Conservation (phyloP, 768 basidiomycete species). For the Cystofilobasidium ferigula region DNA sequence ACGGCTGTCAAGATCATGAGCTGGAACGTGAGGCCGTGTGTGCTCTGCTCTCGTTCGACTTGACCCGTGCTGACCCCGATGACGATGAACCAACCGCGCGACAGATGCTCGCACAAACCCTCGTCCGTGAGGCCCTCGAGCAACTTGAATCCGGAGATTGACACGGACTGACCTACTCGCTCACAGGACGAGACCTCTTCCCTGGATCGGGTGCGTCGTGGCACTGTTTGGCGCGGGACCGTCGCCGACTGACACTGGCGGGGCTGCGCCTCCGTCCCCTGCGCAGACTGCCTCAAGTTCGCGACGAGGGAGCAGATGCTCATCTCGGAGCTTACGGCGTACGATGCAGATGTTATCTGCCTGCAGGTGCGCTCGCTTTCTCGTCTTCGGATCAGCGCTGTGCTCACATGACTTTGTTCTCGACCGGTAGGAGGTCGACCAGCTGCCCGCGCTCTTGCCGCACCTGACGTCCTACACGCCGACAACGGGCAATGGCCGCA, state of each 20-base stretch:
- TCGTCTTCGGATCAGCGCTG: background rate
- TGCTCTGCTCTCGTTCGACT: background rate
- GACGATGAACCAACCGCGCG: background rate
- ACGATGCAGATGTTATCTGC: slow-evolving; percentile 73
- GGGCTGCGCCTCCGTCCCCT: no score
- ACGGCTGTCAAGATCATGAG: slow-evolving; percentile 14
- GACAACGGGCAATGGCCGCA: slow-evolving; percentile 56
- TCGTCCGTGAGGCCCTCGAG: slow-evolving; percentile 15
- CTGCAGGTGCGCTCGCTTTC: slow-evolving; percentile 53
- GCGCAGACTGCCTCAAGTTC: slow-evolving; percentile 60
- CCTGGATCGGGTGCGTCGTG: slow-evolving; percentile 43
- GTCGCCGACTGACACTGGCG: no score
- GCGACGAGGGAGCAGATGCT: slow-evolving; percentile 63
- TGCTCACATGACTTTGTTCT: background rate
- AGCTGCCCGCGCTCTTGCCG: slow-evolving; percentile 60
- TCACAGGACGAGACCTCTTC: slow-evolving; percentile 63
- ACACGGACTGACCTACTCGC: no score
- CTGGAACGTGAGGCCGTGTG: slow-evolving; percentile 18
- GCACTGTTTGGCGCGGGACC: no score
- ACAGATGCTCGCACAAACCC: slow-evolving; percentile 25
- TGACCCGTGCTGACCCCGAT: no score
- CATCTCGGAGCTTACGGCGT: slow-evolving; percentile 58
- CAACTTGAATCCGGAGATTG: background rate
- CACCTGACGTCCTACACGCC: slow-evolving; percentile 53
- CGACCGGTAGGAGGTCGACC: slow-evolving; percentile 68